These are phyloP conservation scores for Irpex lacteus DNA, from an alignment of 1,284 basidiomycete genomes.

Conservation along the genomic window DNA sequence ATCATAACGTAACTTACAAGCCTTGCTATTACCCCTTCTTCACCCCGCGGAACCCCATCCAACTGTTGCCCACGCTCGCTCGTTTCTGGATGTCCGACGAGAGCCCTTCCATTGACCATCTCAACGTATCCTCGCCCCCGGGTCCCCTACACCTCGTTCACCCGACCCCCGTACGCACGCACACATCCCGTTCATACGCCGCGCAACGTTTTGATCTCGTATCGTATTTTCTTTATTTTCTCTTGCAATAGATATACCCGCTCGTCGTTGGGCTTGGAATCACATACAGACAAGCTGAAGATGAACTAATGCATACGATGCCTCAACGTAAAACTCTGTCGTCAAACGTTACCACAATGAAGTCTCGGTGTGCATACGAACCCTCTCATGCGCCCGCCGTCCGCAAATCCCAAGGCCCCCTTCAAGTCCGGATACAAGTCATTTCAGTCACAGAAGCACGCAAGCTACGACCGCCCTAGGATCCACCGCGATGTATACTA, in stretches of 20 bases:
- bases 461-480: too few species aligned
- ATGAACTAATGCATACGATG: too few species aligned
- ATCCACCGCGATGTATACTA: too few species aligned
- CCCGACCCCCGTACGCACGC: conserved; percentile 17
- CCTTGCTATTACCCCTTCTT: background rate
- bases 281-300: too few species aligned
- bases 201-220: background rate
- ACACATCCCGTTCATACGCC: conserved; percentile 13
- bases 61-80: conserved; percentile 2
- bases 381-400: too few species aligned
- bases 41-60: background rate
- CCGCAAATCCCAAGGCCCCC: too few species aligned
- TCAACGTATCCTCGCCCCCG: background rate
- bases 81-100: conserved; percentile 7
- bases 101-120: conserved; percentile 10
- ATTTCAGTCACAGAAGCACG: too few species aligned
- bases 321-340: too few species aligned
- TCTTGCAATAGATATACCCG: background rate
- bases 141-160: conserved; percentile 12
- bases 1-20: conserved; percentile 5
- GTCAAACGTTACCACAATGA: too few species aligned
- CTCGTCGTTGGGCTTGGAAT: background rate
- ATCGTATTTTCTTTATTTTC: background rate
- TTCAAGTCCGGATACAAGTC: too few species aligned
- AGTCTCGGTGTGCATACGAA: too few species aligned